These are phyloP conservation scores for Diaporthe longicolla DNA, from an alignment of 2,329 filamentous ascomycete genomes.

Conservation along the genomic window DNA sequence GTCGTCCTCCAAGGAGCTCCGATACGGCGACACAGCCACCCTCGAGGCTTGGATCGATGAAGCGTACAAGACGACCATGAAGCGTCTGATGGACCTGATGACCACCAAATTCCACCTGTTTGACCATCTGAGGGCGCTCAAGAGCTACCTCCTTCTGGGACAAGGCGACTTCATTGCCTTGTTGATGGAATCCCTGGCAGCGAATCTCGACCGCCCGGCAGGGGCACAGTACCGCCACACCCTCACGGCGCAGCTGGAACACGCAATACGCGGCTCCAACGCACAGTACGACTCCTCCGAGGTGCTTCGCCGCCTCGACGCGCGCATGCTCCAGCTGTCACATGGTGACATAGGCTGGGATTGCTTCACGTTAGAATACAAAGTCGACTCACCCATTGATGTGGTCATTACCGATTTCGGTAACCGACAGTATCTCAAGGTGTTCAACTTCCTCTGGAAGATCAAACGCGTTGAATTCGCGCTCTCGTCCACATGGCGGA, in stretches of 20 bases:
- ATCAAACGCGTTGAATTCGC: conserved; percentile 98
- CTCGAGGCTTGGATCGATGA: conserved; percentile 95
- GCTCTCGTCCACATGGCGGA: conserved; percentile 89
- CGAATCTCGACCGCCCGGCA: conserved; percentile 94
- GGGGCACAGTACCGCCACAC: conserved; percentile 97
- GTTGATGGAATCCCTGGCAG: conserved; percentile 94
- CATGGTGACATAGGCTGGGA: conserved; percentile 99
- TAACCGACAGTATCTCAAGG: conserved; percentile 95
- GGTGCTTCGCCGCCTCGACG: conserved; percentile 90
- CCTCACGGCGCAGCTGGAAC: conserved; percentile 95
- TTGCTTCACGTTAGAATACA: conserved; percentile 98
- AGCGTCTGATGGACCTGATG: conserved; percentile 93
- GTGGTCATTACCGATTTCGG: conserved; percentile 98
- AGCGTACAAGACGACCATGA: conserved; percentile 98
- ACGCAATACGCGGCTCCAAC: conserved; percentile 96
- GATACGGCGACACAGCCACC: conserved; percentile 92
- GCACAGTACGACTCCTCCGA: conserved; percentile 96
- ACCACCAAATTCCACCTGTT: conserved; percentile 95
- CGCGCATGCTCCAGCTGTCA: conserved; percentile 96
- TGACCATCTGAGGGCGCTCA: conserved; percentile 90
- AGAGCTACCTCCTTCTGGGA: conserved; percentile 93
- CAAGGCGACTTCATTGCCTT: conserved; percentile 98
- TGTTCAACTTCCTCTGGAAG: conserved; percentile 99
- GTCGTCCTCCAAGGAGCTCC: conserved; percentile 89
- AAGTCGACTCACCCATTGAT: conserved; percentile 95